These are phyloP conservation scores for Bryoerythrophyllum caledonicum DNA, from an alignment of 225 moss, liverwort and hornwort genomes.

Conservation along the genomic window DNA sequence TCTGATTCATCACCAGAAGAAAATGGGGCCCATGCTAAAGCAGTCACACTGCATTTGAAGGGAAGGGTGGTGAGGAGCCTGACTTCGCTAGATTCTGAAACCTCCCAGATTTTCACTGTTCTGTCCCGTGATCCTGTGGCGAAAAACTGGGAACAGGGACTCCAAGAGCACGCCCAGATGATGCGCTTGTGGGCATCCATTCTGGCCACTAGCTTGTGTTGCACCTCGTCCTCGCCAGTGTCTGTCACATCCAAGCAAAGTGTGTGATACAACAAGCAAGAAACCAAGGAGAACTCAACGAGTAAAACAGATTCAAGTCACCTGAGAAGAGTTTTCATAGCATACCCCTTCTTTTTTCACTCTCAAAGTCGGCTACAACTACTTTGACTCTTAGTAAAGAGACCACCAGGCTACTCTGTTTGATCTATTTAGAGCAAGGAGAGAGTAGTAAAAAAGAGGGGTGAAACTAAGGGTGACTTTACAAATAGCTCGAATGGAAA, in stretches of 20 bases:
- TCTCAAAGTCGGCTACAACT: too few species aligned
- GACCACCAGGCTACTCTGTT: too few species aligned
- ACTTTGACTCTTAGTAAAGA: constrained; percentile 13
- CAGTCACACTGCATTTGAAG: constrained; percentile 74
- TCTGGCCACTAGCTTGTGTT: constrained; percentile 61
- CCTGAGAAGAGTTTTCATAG: neutral
- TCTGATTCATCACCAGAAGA: constrained; percentile 6
- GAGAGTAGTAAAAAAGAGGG: too few species aligned
- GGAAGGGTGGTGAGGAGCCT: constrained; percentile 46
- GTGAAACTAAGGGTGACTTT: too few species aligned
- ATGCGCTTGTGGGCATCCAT: constrained; percentile 93
- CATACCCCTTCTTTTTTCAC: constrained; percentile 41
- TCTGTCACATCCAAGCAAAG: constrained; percentile 26
- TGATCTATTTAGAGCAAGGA: too few species aligned
- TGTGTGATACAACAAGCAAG: neutral
- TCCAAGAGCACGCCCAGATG: constrained; percentile 90
- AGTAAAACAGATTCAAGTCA: too few species aligned
- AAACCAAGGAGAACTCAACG: too few species aligned
- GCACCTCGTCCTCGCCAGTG: constrained; percentile 40
- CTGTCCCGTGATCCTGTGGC: constrained; percentile 91
- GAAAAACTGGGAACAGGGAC: constrained; percentile 63
- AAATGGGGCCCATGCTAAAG: constrained; percentile 80
- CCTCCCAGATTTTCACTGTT: constrained; percentile 76
- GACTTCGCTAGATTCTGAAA: constrained; percentile 48
- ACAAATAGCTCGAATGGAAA: neutral